Evolutionary conservation across 768 basidiomycete genomes (phyloP), one percentile per base, ranked within the genome.

Genomic region (Psilocybe tampanensis): DNA sequence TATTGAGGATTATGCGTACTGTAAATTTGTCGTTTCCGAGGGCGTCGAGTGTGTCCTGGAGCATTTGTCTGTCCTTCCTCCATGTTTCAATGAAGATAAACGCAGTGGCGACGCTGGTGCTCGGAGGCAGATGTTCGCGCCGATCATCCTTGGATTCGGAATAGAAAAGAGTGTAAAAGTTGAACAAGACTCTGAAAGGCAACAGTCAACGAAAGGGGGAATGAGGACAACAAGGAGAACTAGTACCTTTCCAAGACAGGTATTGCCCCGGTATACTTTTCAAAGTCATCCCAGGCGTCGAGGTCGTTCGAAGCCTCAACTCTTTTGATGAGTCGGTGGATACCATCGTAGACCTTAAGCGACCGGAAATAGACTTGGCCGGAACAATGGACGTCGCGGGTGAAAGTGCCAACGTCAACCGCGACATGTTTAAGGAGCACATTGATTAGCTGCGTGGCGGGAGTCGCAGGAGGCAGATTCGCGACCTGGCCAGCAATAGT

Each of bases 401-500:
- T 54, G 44, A 54, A 59, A 9, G 52, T 39, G 13, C 52, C 54
- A 47, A 58, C 54, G 44, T 66, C 62, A 32, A 54, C 23, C 15
- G 54, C 54, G 36, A 64, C 50, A 50, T 60, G 55, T 7, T 54
- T 52, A 29, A 70, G 57, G 22, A 70, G 59, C 18, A 59, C 60
- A 23, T 52, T 59, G 18, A 66, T 50, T 24, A 68, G 54, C 34
- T 65, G 52, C 18, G 65, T 66, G 8, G 66, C 63, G 3, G 66
- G 64, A 29, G 54, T 59, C 19, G 52, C 56, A 19, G 54, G 47
- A 2, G 2, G 29, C 22, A 58, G 51, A 13, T 55, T 58, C n/a
- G 29, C 42, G 21, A 54, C 52, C 45, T 52, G 21, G 12, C 17
- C n/a, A 1, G 48, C 43, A 12, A 64, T 60, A n/a, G 60, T 44